phyloP scores from a whole-genome alignment of 441 rosid genomes.

The Aquilaria agallochum region DNA sequence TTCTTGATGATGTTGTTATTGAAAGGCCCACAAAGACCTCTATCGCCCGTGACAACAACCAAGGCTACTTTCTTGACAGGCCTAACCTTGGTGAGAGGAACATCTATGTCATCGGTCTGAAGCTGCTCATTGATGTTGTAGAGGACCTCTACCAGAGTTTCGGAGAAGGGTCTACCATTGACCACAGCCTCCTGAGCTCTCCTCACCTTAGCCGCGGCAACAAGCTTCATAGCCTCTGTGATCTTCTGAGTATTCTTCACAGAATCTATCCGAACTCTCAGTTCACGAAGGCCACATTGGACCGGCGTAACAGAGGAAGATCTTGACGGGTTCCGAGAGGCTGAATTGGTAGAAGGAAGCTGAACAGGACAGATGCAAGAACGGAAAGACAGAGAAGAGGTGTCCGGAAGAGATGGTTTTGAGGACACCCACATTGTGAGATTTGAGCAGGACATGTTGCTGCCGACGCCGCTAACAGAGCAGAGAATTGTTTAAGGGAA shows the following conservation, averaged over 20 bases:
- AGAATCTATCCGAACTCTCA: conserved; percentile 64
- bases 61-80: conserved; percentile 88
- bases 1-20: conserved; percentile 68
- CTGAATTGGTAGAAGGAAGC: conserved; percentile 37
- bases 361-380: conserved; percentile 54
- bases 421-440: conserved; percentile 60
- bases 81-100: conserved; percentile 72
- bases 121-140: conserved; percentile 87
- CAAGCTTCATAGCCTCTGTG: conserved; percentile 97
- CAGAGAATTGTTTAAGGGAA: conserved; percentile 2
- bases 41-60: conserved; percentile 81
- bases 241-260: conserved; percentile 92
- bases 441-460: conserved; percentile 61
- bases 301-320: conserved; percentile 44
- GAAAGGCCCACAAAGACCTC: conserved; percentile 89
- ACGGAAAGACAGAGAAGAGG: conserved; percentile 53
- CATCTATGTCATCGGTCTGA: conserved; percentile 74
- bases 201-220: conserved; percentile 92
- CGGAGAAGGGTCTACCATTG: conserved; percentile 83
- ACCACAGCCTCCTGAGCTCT: conserved; percentile 97
- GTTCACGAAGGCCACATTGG: conserved; percentile 77
- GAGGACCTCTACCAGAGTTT: conserved; percentile 81
- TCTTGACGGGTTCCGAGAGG: conserved; percentile 33
- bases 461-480: not conserved
- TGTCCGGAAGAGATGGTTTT: conserved; percentile 60